Conservation (phyloP, 257 asterid genomes). For the Henckelia pumila region DNA sequence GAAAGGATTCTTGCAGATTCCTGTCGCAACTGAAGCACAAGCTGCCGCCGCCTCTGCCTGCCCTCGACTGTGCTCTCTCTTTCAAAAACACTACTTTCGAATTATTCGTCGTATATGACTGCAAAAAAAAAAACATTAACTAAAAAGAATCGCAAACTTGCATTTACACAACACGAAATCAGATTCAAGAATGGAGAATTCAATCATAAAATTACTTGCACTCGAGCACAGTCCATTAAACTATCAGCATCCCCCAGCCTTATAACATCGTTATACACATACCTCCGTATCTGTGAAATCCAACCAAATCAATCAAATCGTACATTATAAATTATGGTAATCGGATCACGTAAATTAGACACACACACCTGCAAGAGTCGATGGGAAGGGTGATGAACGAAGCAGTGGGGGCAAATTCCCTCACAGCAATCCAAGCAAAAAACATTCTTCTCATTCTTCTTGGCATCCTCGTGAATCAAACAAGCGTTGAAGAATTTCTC, state of each 20-base stretch:
- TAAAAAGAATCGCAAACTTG: not conserved
- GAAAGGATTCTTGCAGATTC: constrained; percentile 41
- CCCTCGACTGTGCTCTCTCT: constrained; percentile 46
- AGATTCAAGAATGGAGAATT: not conserved
- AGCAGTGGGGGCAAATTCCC: constrained; percentile 68
- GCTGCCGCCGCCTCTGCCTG: constrained; percentile 39
- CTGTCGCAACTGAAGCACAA: constrained; percentile 51
- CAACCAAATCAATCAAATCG: not conserved
- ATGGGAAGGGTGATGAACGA: constrained; percentile 50
- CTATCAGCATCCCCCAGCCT: constrained; percentile 40
- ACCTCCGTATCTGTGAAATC: constrained; percentile 43
- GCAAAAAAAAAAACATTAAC: constrained; percentile 4
- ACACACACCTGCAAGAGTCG: constrained; percentile 60
- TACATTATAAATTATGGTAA: too few relatives aligned
- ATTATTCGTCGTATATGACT: constrained; percentile 51
- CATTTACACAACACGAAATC: not conserved
- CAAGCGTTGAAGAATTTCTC: constrained; percentile 78
- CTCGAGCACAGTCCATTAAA: constrained; percentile 55
- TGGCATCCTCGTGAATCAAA: constrained; percentile 52
- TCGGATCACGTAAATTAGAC: too few relatives aligned
- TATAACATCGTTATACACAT: constrained; percentile 28
- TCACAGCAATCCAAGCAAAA: constrained; percentile 76
- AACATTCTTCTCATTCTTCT: constrained; percentile 68
- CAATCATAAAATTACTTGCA: constrained; percentile 49
- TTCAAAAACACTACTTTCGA: constrained; percentile 59